These are phyloP conservation scores for Goniomonas avonlea DNA, from an alignment of 78 protist species.

Conservation along the genomic window DNA sequence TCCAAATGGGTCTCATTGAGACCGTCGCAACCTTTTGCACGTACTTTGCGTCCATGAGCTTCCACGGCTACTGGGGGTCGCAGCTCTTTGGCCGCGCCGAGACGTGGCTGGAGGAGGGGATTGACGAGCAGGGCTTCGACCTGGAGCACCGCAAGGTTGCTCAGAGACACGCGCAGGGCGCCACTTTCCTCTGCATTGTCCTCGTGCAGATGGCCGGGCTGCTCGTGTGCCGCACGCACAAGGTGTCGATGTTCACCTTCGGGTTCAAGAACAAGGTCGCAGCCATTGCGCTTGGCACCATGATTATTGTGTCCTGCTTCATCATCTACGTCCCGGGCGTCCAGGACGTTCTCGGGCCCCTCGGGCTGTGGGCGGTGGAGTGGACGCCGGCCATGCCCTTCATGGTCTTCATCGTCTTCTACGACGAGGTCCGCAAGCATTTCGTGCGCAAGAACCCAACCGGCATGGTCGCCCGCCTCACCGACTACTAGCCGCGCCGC, in stretches of 20 bases:
- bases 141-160: too few species aligned
- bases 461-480: too few species aligned
- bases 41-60: not conserved
- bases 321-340: conserved; percentile 57
- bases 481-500: too few species aligned
- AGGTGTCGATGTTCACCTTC: conserved; percentile 17
- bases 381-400: conserved; percentile 45
- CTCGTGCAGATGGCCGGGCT: conserved; percentile 65
- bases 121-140: not conserved
- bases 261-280: conserved; percentile 30
- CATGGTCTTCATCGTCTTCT: conserved; percentile 53
- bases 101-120: not conserved
- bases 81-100: not conserved
- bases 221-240: conserved; percentile 47
- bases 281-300: conserved; percentile 36
- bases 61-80: not conserved
- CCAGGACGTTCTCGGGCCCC: conserved; percentile 19
- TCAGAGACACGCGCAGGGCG: too few species aligned
- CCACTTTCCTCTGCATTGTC: too few species aligned
- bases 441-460: not conserved
- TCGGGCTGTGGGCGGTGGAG: conserved; percentile 23
- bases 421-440: conserved; percentile 65
- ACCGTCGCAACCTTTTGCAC: too few species aligned
- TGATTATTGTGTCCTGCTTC: conserved; percentile 37
- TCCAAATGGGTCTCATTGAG: too few species aligned